Conservation (phyloP, 441 rosid genomes). For the Arabidopsis lyrata region DNA sequence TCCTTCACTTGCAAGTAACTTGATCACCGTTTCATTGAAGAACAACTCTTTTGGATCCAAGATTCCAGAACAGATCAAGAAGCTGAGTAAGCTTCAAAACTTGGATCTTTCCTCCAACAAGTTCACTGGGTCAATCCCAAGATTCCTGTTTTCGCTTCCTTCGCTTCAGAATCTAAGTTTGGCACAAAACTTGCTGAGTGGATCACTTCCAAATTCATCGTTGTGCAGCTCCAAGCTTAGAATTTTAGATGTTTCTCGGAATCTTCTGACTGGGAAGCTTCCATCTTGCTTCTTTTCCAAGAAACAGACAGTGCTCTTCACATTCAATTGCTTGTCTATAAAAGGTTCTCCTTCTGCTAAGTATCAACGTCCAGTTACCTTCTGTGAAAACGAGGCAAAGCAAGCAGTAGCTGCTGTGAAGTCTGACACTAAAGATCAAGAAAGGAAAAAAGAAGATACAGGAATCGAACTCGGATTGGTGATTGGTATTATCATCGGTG, state of each 20-base stretch:
- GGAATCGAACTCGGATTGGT: conserved; percentile 55
- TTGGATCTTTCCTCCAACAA: conserved; percentile 70
- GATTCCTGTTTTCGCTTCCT: conserved; percentile 62
- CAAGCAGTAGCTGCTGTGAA: conserved; percentile 67
- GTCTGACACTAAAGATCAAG: conserved; percentile 39
- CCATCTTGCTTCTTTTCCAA: conserved; percentile 62
- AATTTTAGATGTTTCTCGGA: conserved; percentile 69
- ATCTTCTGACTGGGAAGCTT: conserved; percentile 73
- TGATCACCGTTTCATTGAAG: conserved; percentile 54
- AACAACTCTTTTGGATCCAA: conserved; percentile 79
- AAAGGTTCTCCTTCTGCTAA: conserved; percentile 49
- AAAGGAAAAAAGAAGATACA: conserved; percentile 49
- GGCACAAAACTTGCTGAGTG: conserved; percentile 65
- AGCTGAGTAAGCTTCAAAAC: conserved; percentile 54
- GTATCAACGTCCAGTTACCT: conserved; percentile 68
- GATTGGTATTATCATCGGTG: conserved; percentile 75
- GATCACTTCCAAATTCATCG: conserved; percentile 59
- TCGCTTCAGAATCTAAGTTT: conserved; percentile 65
- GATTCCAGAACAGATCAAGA: conserved; percentile 59
- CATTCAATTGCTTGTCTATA: conserved; percentile 81
- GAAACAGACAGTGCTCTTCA: conserved; percentile 56
- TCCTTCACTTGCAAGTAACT: conserved; percentile 62
- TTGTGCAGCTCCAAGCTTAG: conserved; percentile 57
- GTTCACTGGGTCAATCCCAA: conserved; percentile 65
- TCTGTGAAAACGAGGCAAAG: conserved; percentile 71